phyloP scores from a whole-genome alignment of 140 eudicot genomes.

The Anethum foeniculum region DNA sequence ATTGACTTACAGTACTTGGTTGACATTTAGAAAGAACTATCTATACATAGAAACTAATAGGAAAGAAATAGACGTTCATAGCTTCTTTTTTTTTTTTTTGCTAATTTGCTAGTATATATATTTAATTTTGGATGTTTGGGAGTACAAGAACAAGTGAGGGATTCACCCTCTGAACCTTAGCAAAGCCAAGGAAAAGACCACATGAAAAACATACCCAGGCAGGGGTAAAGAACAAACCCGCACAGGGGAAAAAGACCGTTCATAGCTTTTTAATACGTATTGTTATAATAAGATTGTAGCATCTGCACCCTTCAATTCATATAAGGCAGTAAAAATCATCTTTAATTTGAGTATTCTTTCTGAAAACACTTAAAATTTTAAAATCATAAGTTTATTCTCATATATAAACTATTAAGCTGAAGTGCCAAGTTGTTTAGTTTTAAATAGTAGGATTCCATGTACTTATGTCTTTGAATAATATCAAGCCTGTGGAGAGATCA shows the following conservation, averaged over 20 bases:
- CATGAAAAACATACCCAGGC: too few relatives aligned
- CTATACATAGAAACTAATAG: not conserved
- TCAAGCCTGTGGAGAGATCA: not conserved
- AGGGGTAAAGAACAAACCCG: too few relatives aligned
- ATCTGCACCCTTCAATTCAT: not conserved
- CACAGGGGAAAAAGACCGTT: not conserved
- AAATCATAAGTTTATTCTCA: not conserved
- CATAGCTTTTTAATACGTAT: not conserved
- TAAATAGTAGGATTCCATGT: not conserved
- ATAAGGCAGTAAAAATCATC: not conserved
- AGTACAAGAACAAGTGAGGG: too few relatives aligned
- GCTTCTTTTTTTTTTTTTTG: not conserved
- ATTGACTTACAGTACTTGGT: not conserved
- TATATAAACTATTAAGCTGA: not conserved
- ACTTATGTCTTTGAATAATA: too few relatives aligned
- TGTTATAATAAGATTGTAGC: not conserved
- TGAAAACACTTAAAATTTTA: not conserved
- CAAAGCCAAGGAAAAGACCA: too few relatives aligned
- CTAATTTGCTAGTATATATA: too few relatives aligned
- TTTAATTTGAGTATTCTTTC: not conserved
- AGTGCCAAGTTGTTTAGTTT: not conserved
- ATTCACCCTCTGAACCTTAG: too few relatives aligned
- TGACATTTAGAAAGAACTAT: not conserved
- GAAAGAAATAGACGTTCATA: not conserved
- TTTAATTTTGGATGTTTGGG: too few relatives aligned